Base-by-base conservation (phyloP, 73 alveolate species). In the Blepharisma japonicum region DNA sequence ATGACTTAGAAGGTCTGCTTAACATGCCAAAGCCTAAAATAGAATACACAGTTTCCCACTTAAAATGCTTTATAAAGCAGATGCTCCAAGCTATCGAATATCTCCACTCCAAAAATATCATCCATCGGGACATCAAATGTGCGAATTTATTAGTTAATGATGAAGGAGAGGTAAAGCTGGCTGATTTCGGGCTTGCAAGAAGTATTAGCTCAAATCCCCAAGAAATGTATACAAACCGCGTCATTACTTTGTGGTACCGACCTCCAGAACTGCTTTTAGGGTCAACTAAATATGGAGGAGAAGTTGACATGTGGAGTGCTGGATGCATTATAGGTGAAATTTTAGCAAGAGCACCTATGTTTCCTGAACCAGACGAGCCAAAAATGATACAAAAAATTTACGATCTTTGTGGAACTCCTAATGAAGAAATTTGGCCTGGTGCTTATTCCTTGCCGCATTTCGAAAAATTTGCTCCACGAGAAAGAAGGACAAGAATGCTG, bases 191-290 rank as follows among this genome's bases (percentile, higher is more conserved):
- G 7, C 77, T 92, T 68, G 98, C 98, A 7, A 74, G 98, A 55
- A 68, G 78, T 42, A 78, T 77, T 27, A 83, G 81, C 49, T 78
- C 86, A 49, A 68, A 70, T 56, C 68, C 80, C 11, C 32, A 81
- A 71, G 89, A 83, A 38, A 74, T 77, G 71, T 94, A 92, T 71
- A 93, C 98, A 8, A 83, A 56, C 70, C 86, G 88, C 82, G 98
- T 95, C 0, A 97, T 91, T 6, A 95, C 98, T 27, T 81, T 95
- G 67, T 96, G 99, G 96, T 96, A 96, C 85, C 77, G 99, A 46
- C 97, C 99, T 7, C 99, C 99, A 6, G 99, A 93, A 79, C 87
- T 93, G 56, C 83, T 94, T 45, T 82, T 94, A 55, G 98, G 97
- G 5, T 81, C 79, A 11, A 89, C 85, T 32, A 85, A 92, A 53